phyloP scores from a whole-genome alignment of 1,139 yeast species.

The Yamadazyma jaroonii region DNA sequence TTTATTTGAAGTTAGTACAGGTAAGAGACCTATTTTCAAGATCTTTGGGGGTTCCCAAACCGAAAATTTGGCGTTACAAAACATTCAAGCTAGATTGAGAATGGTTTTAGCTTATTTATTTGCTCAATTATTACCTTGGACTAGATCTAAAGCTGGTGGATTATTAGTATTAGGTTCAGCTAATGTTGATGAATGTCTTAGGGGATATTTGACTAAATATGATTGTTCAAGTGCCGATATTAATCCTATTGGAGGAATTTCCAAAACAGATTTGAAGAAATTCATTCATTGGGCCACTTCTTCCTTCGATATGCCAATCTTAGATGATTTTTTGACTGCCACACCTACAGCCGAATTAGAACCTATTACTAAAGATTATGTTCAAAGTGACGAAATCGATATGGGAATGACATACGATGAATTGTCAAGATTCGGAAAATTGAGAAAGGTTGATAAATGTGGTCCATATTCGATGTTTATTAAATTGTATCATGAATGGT shows the following conservation, averaged over 20 bases:
- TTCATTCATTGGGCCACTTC: constrained; percentile 78
- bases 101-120: constrained; percentile 92
- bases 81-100: constrained; percentile 91
- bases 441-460: constrained; percentile 88
- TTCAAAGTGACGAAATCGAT: constrained; percentile 93
- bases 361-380: constrained; percentile 88
- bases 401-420: constrained; percentile 99
- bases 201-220: constrained; percentile 94
- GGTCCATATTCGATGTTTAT: constrained; percentile 96
- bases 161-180: constrained; percentile 91
- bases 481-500: constrained; percentile 89
- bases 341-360: constrained; percentile 98
- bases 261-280: constrained; percentile 84
- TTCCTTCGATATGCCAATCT: constrained; percentile 71
- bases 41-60: constrained; percentile 90
- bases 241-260: constrained; percentile 96
- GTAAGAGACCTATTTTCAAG: constrained; percentile 82
- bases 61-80: constrained; percentile 91
- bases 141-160: constrained; percentile 72
- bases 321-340: constrained; percentile 77
- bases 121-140: constrained; percentile 96
- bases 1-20: constrained; percentile 86
- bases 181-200: constrained; percentile 93
- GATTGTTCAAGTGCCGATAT: constrained; percentile 97
- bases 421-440: constrained; percentile 83